These are phyloP conservation scores for Lecanicillium sp. DNA, from an alignment of 2,329 filamentous ascomycete genomes.

Conservation along the genomic window DNA sequence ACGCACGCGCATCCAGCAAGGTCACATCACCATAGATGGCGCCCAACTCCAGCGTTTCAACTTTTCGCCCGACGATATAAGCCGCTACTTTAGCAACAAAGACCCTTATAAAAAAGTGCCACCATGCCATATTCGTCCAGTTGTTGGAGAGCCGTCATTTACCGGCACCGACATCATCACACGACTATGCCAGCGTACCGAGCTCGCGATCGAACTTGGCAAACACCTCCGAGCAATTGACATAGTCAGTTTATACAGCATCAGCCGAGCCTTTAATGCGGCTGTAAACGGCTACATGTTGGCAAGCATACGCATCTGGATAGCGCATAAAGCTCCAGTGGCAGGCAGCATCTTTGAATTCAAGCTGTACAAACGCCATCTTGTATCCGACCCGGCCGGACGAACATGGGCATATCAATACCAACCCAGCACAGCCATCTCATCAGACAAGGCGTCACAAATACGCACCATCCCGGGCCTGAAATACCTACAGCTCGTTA, in stretches of 20 bases:
- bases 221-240: conserved; percentile 45
- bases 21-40: conserved; percentile 6
- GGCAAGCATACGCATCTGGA: conserved; percentile 48
- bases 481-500: conserved; percentile 59
- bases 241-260: conserved; percentile 56
- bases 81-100: conserved; percentile 19
- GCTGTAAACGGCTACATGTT: conserved; percentile 51
- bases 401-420: conserved; percentile 26
- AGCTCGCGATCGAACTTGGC: conserved; percentile 47
- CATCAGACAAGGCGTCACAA: conserved; percentile 13
- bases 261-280: conserved; percentile 53
- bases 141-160: too few relatives aligned
- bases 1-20: conserved; percentile 10
- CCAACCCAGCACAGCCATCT: conserved; percentile 1
- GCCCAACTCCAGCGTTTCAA: conserved; percentile 17
- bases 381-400: conserved; percentile 51
- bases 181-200: conserved; percentile 33
- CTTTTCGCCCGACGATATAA: conserved; percentile 18
- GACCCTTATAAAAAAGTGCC: conserved; percentile 18
- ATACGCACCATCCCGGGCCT: conserved; percentile 52
- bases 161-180: conserved; percentile 36
- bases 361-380: conserved; percentile 46
- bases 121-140: conserved; percentile 7
- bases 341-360: conserved; percentile 52
- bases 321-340: conserved; percentile 43